A percentile compares a stretch with the other conserved stretches of the same genome.
These are phyloP conservation scores for Acacia pycnantha DNA, from an alignment of 331 rosid species.

Conservation along the genomic window DNA sequence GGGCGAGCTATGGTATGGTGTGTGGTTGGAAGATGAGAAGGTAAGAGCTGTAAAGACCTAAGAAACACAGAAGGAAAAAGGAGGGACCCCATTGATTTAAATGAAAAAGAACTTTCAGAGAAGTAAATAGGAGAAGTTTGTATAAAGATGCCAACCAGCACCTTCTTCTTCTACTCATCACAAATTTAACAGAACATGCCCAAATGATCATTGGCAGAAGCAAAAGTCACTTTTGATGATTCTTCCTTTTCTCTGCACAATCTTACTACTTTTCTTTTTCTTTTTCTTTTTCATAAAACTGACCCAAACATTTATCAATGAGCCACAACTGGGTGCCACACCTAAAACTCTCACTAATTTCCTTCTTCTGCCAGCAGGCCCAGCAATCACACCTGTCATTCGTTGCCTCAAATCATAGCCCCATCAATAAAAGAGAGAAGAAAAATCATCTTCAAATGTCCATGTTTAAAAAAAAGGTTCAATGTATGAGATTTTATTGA, in stretches of 20 bases:
- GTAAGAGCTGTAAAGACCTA: background rate
- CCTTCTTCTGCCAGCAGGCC: background rate
- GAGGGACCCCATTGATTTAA: constrained; percentile 14
- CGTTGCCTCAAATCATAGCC: background rate
- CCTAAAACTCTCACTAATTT: background rate
- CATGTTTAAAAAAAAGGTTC: too few relatives aligned
- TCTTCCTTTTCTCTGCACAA: background rate
- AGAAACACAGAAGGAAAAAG: background rate
- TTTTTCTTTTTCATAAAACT: background rate
- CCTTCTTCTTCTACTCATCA: background rate
- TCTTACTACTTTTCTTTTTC: background rate
- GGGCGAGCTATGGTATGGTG: background rate
- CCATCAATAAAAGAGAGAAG: background rate
- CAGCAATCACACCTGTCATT: background rate
- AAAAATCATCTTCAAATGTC: background rate
- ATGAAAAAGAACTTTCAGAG: background rate
- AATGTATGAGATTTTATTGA: too few relatives aligned
- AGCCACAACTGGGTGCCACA: background rate
- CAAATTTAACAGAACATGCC: constrained; percentile 14
- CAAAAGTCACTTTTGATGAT: constrained; percentile 12
- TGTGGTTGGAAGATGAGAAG: background rate
- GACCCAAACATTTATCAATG: background rate
- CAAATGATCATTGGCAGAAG: background rate
- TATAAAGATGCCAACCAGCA: background rate
- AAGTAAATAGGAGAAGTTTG: background rate